Base-by-base conservation (phyloP, 2,329 filamentous ascomycete species). In the Pseudogymnoascus sp. region DNA sequence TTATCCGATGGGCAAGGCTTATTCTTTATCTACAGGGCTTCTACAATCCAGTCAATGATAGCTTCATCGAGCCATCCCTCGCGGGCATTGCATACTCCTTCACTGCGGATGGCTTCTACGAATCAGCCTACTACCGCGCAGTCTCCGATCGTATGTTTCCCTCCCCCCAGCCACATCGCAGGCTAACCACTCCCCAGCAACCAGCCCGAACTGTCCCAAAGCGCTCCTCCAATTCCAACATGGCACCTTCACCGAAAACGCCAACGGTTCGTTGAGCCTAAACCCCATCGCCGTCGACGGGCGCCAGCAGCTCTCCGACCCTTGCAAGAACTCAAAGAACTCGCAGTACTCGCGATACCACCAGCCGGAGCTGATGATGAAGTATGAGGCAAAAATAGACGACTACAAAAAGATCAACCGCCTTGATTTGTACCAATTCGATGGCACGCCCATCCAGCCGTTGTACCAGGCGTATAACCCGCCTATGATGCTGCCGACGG, bases 31-130 rank as follows among this genome's bases (percentile, higher is more conserved):
- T 62, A 61, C 66, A 90, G 87, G 82, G 79, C 69, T 90, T 90
- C 75, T 90, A 89, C 70, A 82, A 90, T 74, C 84, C 86, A 3
- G 76, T 84, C 61, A 80, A 84, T 63, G 88, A 90, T 69, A 77
- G 77, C 66, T 79, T 91, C 65, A 82, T 84, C 67, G 88, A 91
- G 73, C 88, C 88, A 14, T 77, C 75, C 6, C 78, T 84, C 66
- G 83, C 87, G 0, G 88, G 88, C 23, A 88, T 89, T 67, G 89
- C 87, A 14, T 91, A 89, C 76, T 90, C 88, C 10, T 91, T 91
- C 74, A 86, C 85, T 3, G 77, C 75, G 42, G 84, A 89, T 71
- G 87, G 87, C 21, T 79, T 80, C 73, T 91, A 81, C 70, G 88
- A 91, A 75, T 81, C 85, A 69, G 86, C 88, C 12, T 85, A 87